phyloP scores from a whole-genome alignment of 2,329 filamentous ascomycete species.

The Aspergillus sp. region DNA sequence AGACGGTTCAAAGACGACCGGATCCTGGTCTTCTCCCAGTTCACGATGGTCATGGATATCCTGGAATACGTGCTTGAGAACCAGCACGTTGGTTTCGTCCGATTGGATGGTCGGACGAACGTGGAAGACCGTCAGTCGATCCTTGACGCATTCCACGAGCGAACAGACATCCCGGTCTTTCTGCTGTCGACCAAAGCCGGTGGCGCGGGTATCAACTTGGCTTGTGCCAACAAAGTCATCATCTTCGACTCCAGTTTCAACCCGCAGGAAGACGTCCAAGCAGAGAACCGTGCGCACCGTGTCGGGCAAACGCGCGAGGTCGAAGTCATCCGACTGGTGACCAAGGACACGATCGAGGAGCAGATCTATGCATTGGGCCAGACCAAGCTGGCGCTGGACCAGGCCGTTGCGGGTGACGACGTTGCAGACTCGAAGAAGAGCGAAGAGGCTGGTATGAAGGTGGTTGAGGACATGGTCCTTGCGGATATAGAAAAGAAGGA shows the following conservation, averaged over 20 bases:
- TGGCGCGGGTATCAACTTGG: slow-evolving; percentile 94
- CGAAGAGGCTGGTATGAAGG: slow-evolving; percentile 43
- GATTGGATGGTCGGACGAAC: slow-evolving; percentile 76
- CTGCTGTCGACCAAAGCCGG: slow-evolving; percentile 88
- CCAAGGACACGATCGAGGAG: slow-evolving; percentile 77
- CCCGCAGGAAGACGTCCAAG: slow-evolving; percentile 95
- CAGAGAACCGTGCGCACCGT: slow-evolving; percentile 91
- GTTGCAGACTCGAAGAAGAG: slow-evolving; percentile 43
- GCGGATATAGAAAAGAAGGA: slow-evolving; percentile 28
- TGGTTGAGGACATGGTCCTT: slow-evolving; percentile 43
- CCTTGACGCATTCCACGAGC: slow-evolving; percentile 75
- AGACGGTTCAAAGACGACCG: slow-evolving; percentile 66
- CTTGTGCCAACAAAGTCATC: slow-evolving; percentile 92
- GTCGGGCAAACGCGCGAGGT: slow-evolving; percentile 87
- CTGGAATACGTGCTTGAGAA: slow-evolving; percentile 72
- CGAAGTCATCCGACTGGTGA: slow-evolving; percentile 80
- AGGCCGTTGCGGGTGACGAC: slow-evolving; percentile 56
- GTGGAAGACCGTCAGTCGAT: slow-evolving; percentile 78
- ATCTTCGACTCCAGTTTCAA: slow-evolving; percentile 98
- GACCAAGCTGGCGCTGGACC: slow-evolving; percentile 86
- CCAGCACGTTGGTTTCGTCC: slow-evolving; percentile 65
- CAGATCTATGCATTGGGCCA: slow-evolving; percentile 84
- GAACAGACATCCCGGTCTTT: slow-evolving; percentile 76
- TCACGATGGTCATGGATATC: slow-evolving; percentile 84
- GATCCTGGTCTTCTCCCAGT: slow-evolving; percentile 85